These are phyloP conservation scores for Biscutella auriculata DNA, from an alignment of 441 rosid species.

Conservation along the genomic window DNA sequence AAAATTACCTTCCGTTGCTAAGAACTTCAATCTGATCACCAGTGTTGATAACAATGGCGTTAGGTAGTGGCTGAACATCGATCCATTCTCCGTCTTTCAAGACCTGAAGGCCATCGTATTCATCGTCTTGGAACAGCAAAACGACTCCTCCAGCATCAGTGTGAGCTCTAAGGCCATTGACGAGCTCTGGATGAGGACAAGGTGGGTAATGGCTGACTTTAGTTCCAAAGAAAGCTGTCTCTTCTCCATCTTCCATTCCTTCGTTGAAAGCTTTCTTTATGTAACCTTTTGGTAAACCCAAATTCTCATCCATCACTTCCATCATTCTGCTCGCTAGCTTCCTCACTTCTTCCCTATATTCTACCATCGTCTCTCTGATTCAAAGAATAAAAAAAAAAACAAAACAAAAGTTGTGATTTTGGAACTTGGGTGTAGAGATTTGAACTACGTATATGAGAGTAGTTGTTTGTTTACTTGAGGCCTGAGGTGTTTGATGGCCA, in stretches of 20 bases:
- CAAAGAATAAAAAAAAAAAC: too few relatives aligned
- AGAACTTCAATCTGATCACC: slow-evolving; percentile 92
- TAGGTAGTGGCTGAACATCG: slow-evolving; percentile 67
- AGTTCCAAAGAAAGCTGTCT: slow-evolving; percentile 67
- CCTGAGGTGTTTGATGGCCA: slow-evolving; percentile 56
- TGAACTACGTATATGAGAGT: background rate
- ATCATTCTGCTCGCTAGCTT: slow-evolving; percentile 52
- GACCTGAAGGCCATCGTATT: slow-evolving; percentile 66
- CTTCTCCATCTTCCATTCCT: slow-evolving; percentile 32
- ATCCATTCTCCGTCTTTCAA: slow-evolving; percentile 74
- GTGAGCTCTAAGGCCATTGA: slow-evolving; percentile 75
- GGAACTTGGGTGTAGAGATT: background rate
- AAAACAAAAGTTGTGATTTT: background rate
- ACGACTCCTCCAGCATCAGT: slow-evolving; percentile 91
- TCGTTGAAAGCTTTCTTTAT: slow-evolving; percentile 49
- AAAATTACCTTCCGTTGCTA: slow-evolving; percentile 46
- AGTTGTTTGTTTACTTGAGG: slow-evolving; percentile 40
- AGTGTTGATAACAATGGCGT: slow-evolving; percentile 69
- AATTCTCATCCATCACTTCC: slow-evolving; percentile 84
- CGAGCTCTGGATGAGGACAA: slow-evolving; percentile 61
- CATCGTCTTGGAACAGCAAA: slow-evolving; percentile 73
- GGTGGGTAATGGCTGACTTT: slow-evolving; percentile 95
- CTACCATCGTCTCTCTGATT: slow-evolving; percentile 41
- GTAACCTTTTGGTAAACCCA: slow-evolving; percentile 54
- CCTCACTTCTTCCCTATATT: slow-evolving; percentile 54